Evolutionary conservation across 805 yeast genomes (phyloP), one percentile per base, ranked within the genome.

Genomic region (Candida dajiaensis): DNA sequence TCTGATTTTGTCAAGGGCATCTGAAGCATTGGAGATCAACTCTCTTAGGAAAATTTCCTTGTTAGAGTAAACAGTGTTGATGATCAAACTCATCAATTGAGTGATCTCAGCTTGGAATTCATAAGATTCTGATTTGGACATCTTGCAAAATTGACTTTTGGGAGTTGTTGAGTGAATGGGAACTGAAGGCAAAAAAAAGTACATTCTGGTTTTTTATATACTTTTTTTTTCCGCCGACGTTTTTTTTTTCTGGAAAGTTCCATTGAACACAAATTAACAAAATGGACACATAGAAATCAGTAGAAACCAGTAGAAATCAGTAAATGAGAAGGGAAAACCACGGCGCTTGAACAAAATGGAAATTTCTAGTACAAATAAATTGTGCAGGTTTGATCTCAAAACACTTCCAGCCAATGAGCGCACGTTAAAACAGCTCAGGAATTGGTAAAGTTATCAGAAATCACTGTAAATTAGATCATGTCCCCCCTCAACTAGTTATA

Each of bases 41-140:
- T 94, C 99, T 86, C 99, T 92, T 67, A 94, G 78, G 84, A 94
- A 94, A 64, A 94, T 94, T 74, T 94, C 99, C 79, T 94, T 94
- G 85, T 94, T 94, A 46, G 99, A 94, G 76, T 94, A 94, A 65
- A 94, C 99, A 48, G 99, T 94, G 89, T 94, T 94, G 77, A 94
- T 94, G 89, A 94, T 89, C 81, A 94, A 83, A 73, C 97, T 89
- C 98, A 94, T 85, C 83, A 94, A 81, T 95, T 94, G 99, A 85
- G 98, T 89, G 74, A 94, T 94, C 89, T 94, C 99, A 81, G 99
- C 99, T 74, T 95, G 97, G 76, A 94, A 94, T 79, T 92, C 98
- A 70, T 80, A 88, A 50, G 95, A 84, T 78, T 86, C 95, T 66
- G 81, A 47, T 55, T 52, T 54, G 31, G 50, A 48, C 50, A 48